phyloP scores from a whole-genome alignment of 2,329 filamentous ascomycete genomes.

The Alternaria sp. region DNA sequence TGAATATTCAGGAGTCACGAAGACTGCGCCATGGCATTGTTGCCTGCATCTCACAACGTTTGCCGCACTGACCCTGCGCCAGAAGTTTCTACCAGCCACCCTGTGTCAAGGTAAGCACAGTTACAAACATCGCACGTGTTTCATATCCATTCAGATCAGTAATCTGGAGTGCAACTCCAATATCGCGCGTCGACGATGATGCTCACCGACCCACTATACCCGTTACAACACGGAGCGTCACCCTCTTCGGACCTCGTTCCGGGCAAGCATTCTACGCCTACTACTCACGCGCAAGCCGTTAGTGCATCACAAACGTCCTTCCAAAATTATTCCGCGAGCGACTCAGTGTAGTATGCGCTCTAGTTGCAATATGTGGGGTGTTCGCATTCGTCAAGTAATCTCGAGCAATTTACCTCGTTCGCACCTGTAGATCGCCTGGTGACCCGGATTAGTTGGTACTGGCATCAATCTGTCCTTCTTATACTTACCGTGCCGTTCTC shows the following conservation, averaged over 20 bases:
- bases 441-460: slow-evolving; percentile 19
- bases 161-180: neutral
- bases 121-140: neutral
- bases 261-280: slow-evolving; percentile 3
- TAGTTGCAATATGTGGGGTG: slow-evolving; percentile 25
- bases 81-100: neutral
- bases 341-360: slow-evolving; percentile 10
- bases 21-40: neutral
- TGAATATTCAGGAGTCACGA: neutral
- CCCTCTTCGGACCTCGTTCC: neutral
- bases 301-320: slow-evolving; percentile 6
- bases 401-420: slow-evolving; percentile 34
- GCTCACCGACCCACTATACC: slow-evolving; percentile 5
- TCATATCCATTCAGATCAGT: neutral
- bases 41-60: neutral
- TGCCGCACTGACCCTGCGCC: neutral
- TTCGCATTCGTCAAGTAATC: slow-evolving; percentile 23
- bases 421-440: slow-evolving; percentile 19
- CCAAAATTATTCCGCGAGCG: slow-evolving; percentile 27
- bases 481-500: slow-evolving; percentile 15
- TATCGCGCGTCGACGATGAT: neutral
- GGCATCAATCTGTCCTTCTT: neutral
- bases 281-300: slow-evolving; percentile 3
- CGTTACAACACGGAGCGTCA: slow-evolving; percentile 13
- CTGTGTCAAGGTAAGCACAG: neutral